Percentiles rank a stretch among this genome's conserved stretches.
Evolutionary conservation across 2,329 filamentous ascomycete genomes (phyloP).

Genomic region (Ilyonectria mors-panacis): DNA sequence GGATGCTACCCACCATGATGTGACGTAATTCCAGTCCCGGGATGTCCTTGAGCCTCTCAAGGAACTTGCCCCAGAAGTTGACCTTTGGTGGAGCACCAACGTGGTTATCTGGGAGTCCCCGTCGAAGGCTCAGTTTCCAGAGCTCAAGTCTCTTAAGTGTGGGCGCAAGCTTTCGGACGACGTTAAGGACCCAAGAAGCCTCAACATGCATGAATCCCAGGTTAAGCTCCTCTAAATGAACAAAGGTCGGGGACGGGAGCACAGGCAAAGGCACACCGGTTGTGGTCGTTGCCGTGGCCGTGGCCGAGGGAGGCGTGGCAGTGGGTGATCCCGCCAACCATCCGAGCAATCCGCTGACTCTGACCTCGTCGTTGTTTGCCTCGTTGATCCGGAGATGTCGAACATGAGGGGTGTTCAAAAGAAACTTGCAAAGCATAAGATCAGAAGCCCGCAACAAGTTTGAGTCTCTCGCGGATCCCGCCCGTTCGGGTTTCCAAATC

Average conservation of each 20-base stretch:
- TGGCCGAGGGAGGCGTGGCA: not conserved
- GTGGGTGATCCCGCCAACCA: conserved; percentile 54
- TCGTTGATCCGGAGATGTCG: conserved; percentile 68
- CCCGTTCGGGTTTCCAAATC: conserved; percentile 24
- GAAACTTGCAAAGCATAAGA: conserved; percentile 43
- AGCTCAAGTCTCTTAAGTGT: conserved; percentile 62
- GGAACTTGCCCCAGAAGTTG: conserved; percentile 59
- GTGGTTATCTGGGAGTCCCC: conserved; percentile 28
- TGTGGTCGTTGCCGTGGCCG: not conserved
- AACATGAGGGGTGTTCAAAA: conserved; percentile 55
- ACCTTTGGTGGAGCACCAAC: conserved; percentile 29
- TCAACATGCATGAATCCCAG: conserved; percentile 57
- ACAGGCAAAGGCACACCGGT: conserved; percentile 1
- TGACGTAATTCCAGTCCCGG: conserved; percentile 52
- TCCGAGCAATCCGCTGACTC: conserved; percentile 52
- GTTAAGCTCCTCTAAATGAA: conserved; percentile 58
- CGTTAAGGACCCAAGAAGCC: conserved; percentile 48
- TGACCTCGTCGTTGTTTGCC: conserved; percentile 6
- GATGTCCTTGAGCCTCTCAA: conserved; percentile 52
- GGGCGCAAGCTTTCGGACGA: conserved; percentile 60
- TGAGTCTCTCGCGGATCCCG: not conserved
- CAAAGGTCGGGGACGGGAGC: conserved; percentile 49
- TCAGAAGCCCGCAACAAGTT: conserved; percentile 17
- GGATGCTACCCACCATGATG: conserved; percentile 51
- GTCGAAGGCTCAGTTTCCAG: conserved; percentile 57